These are phyloP conservation scores for Crithidia sp. DNA, from an alignment of 208 protist species.

Conservation along the genomic window DNA sequence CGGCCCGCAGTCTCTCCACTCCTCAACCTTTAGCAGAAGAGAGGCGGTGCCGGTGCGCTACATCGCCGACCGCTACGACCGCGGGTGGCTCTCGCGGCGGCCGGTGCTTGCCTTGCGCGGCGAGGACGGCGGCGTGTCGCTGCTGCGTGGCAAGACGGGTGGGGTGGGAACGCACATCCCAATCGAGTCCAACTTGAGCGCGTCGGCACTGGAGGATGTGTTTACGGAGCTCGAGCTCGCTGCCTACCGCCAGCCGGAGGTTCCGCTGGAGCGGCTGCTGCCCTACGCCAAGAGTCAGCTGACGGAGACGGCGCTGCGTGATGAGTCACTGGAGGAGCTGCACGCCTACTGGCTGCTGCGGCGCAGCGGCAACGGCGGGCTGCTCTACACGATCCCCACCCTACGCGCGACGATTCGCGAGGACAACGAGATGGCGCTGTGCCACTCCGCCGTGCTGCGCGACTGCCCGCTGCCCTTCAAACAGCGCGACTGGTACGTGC, in stretches of 20 bases:
- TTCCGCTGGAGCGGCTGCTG: conserved; percentile 51
- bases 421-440: conserved; percentile 63
- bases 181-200: conserved; percentile 14
- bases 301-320: conserved; percentile 11
- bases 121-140: conserved; percentile 29
- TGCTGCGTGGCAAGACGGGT: conserved; percentile 58
- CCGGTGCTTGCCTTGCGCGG: conserved; percentile 22
- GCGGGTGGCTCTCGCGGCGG: conserved; percentile 54
- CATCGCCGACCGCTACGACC: conserved; percentile 71
- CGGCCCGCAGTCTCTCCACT: conserved; percentile 18
- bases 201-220: conserved; percentile 56
- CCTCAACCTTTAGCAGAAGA: conserved; percentile 15
- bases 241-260: conserved; percentile 44
- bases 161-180: conserved; percentile 25
- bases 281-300: conserved; percentile 18
- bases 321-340: conserved; percentile 56
- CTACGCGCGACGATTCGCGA: conserved; percentile 61
- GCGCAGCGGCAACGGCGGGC: conserved; percentile 48
- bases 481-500: conserved; percentile 70
- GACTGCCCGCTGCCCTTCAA: conserved; percentile 89
- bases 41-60: conserved; percentile 51
- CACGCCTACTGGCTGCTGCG: conserved; percentile 79
- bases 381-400: conserved; percentile 65
- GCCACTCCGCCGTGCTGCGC: conserved; percentile 55
- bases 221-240: conserved; percentile 72